Percentiles rank a stretch among this genome's conserved stretches.
phyloP scores from a whole-genome alignment of 768 basidiomycete species.

The Phylloporus arenicola region DNA sequence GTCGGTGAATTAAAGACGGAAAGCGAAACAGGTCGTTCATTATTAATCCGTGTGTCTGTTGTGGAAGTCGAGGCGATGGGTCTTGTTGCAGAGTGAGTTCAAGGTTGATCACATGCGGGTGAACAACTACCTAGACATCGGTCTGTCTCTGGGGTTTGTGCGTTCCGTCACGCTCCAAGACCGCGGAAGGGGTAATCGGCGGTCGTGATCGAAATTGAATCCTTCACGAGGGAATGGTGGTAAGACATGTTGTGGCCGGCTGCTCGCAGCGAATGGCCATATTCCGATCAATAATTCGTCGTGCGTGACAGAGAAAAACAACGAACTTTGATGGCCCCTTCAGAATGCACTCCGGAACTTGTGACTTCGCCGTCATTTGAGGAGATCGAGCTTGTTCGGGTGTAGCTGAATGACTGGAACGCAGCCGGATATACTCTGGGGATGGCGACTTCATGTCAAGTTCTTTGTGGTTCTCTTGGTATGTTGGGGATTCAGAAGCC shows the following conservation, averaged over 20 bases:
- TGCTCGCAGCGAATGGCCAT: constrained; percentile 23
- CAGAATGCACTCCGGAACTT: constrained; percentile 17
- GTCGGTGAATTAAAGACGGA: constrained; percentile 41
- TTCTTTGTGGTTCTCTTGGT: constrained; percentile 18
- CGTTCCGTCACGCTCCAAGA: constrained; percentile 25
- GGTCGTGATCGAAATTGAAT: constrained; percentile 31
- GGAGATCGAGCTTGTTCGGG: constrained; percentile 18
- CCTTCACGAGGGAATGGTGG: constrained; percentile 30
- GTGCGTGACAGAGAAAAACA: constrained; percentile 6
- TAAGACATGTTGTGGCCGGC: constrained; percentile 31
- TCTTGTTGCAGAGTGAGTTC: constrained; percentile 19
- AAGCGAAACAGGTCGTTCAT: constrained; percentile 33
- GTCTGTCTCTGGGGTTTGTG: constrained; percentile 18
- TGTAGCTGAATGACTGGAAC: constrained; percentile 14
- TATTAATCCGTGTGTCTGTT: constrained; percentile 18
- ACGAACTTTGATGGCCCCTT: constrained; percentile 25
- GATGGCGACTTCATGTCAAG: constrained; percentile 13
- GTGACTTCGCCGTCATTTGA: constrained; percentile 16
- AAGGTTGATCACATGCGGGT: constrained; percentile 4
- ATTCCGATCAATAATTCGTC: constrained; percentile 24
- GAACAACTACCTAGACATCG: constrained; percentile 23
- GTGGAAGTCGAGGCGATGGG: constrained; percentile 18
- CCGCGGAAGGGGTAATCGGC: constrained; percentile 29
- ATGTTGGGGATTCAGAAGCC: constrained; percentile 28
- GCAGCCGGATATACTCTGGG: constrained; percentile 20